phyloP scores from a whole-genome alignment of 148 eudicot species.

The Hydrangea macrophylla region DNA sequence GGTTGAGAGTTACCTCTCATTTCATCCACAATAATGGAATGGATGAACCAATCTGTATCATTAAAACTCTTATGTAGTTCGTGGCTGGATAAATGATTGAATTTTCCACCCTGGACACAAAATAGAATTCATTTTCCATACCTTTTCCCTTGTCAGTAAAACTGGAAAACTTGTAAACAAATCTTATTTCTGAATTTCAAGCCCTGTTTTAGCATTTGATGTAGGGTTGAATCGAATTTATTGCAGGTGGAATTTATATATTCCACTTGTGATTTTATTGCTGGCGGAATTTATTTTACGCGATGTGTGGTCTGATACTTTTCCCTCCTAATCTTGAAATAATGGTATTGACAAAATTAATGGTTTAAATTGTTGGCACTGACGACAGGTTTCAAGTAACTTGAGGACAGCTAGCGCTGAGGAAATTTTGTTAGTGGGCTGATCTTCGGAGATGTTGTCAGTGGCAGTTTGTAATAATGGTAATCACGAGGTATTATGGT shows the following conservation, averaged over 20 bases:
- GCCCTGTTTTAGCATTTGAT: constrained; percentile 1
- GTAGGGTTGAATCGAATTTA: neutral
- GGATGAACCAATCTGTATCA: neutral
- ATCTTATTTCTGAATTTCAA: neutral
- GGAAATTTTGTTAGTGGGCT: constrained; percentile 5
- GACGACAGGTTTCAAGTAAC: constrained; percentile 1
- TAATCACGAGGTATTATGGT: neutral
- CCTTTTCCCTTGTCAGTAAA: neutral
- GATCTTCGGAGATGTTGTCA: constrained; percentile 11
- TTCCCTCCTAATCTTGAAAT: neutral
- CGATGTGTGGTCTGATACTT: neutral
- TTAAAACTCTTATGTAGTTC: neutral
- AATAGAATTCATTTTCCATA: neutral
- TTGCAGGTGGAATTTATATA: neutral
- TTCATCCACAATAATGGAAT: neutral
- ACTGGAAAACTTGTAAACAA: neutral
- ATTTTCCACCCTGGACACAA: neutral
- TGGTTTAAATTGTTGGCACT: neutral
- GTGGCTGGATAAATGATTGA: neutral
- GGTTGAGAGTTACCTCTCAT: neutral
- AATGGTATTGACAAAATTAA: neutral
- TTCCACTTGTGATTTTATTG: neutral
- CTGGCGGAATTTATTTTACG: too few relatives aligned
- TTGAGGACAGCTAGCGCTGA: constrained; percentile 5
- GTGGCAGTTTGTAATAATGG: neutral